A percentile compares a stretch with the other conserved stretches of the same genome.
phyloP scores from a whole-genome alignment of 108 stramenopile species.

The Conticribra guillardii region DNA sequence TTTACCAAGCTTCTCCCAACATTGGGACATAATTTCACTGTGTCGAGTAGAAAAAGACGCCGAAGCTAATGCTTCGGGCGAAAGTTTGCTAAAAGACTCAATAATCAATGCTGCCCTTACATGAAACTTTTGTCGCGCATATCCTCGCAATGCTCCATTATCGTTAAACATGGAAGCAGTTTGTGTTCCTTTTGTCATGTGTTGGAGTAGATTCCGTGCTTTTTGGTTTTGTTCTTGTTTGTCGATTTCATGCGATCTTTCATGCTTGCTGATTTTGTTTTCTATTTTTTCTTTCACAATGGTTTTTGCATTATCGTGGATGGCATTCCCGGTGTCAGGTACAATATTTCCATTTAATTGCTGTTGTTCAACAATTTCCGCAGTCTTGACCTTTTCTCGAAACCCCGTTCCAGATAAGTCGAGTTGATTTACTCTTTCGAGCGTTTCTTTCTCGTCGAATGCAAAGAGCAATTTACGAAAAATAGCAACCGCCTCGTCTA shows the following conservation, averaged over 20 bases:
- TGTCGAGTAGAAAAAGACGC: background rate
- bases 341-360: too few species aligned
- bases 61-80: constrained; percentile 16
- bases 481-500: background rate
- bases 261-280: too few species aligned
- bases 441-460: background rate
- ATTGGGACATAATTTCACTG: too few species aligned
- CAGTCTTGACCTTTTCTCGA: too few species aligned
- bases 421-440: background rate
- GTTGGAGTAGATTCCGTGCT: constrained; percentile 50
- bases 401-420: too few species aligned
- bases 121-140: constrained; percentile 73
- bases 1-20: constrained; percentile 44
- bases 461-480: background rate
- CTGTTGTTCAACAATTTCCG: too few species aligned
- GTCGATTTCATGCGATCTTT: too few species aligned
- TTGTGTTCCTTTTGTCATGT: constrained; percentile 86
- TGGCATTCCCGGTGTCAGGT: too few species aligned
- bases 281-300: too few species aligned
- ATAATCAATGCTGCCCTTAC: constrained; percentile 66
- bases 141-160: constrained; percentile 66
- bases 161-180: constrained; percentile 65
- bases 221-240: constrained; percentile 48
- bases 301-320: too few species aligned
- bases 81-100: constrained; percentile 55